Evolutionary conservation across 768 basidiomycete genomes (phyloP).

Genomic region (Calocybe gangraenosa): DNA sequence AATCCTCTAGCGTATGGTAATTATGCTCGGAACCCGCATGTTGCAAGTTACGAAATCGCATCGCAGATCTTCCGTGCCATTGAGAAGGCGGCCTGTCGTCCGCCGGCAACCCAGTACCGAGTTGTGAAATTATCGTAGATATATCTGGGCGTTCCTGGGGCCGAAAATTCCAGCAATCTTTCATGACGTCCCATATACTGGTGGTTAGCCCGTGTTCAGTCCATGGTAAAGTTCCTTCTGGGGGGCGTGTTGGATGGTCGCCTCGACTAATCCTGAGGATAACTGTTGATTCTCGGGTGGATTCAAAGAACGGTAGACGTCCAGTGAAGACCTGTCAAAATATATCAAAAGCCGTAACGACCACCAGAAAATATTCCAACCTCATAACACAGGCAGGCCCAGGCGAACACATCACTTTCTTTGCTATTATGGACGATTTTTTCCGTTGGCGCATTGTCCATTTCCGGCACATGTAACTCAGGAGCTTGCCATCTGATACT

Average conservation of each 20-base stretch:
- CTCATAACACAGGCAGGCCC: constrained; percentile 13
- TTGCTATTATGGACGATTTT: constrained; percentile 8
- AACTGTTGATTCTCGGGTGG: not conserved
- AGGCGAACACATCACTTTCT: constrained; percentile 12
- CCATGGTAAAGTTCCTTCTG: not conserved
- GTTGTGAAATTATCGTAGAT: not conserved
- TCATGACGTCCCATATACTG: constrained; percentile 6
- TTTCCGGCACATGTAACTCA: constrained; percentile 2
- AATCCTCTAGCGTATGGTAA: not conserved
- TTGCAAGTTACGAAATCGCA: constrained; percentile 7
- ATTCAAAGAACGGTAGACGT: constrained; percentile 1
- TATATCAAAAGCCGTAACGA: not conserved
- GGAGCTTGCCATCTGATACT: constrained; percentile 12
- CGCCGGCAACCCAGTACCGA: not conserved
- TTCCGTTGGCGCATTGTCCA: not conserved
- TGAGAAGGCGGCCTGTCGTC: not conserved
- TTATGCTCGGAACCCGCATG: not conserved
- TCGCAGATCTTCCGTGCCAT: constrained; percentile 4
- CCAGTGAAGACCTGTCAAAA: constrained; percentile 10
- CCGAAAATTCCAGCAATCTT: constrained; percentile 4
- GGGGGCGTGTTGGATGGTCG: constrained; percentile 1
- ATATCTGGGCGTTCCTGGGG: constrained; percentile 8
- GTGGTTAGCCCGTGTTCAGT: not conserved
- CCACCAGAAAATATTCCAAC: not conserved
- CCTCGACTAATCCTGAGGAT: not conserved